Evolutionary conservation across 2,329 filamentous ascomycete species (phyloP), one percentile per base, ranked within the genome.

Genomic region (Lasiodiplodia citricola): DNA sequence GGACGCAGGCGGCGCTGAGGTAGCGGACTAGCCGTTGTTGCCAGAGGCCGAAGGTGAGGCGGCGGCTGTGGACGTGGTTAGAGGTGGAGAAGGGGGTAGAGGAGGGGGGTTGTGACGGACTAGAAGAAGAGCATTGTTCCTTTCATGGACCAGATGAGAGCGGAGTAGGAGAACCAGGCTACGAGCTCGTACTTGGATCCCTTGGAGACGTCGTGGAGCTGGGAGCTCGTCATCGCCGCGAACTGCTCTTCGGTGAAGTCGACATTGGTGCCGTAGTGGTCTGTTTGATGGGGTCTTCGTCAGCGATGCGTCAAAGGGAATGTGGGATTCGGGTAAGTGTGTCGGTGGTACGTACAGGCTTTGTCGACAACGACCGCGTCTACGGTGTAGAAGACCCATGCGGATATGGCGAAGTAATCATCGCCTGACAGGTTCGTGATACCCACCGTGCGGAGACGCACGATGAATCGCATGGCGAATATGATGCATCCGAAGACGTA

Each of bases 391-490:
- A 64, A 14, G 13, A 64, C 8, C 44, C 28, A 35, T 23, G 44
- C 78, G 0, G 78, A 63, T 10, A 79, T 25, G 0, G 77, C 73
- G 38, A 82, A 76, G 16, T 78, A 77, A 65, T 83, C 80, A 70
- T 83, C 82, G 8, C 81, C 78, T 23, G 78, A 75, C 1, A 82
- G 71, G 1, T 79, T 75, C n/a, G 74, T 74, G 41, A 76, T 63
- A 1, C 81, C 81, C 0, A 81, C 80, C 0, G 78, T 79, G 2
- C 79, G 78, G 16, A 81, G 58, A 0, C 81, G 77, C 3, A 82
- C 78, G n/a, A 68, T 71, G 23, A 79, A 80, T 3, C 81, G 76
- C 3, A 75, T 37, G 2, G 31, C 14, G 16, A 64, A 64, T 13
- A 64, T 21, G 28, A 64, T 21, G 16, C 47, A 50, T 8, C 44